Percentiles rank a stretch among this genome's conserved stretches.
Conservation (phyloP, 495 filamentous ascomycete genomes). For the Penicillium odoratum region DNA sequence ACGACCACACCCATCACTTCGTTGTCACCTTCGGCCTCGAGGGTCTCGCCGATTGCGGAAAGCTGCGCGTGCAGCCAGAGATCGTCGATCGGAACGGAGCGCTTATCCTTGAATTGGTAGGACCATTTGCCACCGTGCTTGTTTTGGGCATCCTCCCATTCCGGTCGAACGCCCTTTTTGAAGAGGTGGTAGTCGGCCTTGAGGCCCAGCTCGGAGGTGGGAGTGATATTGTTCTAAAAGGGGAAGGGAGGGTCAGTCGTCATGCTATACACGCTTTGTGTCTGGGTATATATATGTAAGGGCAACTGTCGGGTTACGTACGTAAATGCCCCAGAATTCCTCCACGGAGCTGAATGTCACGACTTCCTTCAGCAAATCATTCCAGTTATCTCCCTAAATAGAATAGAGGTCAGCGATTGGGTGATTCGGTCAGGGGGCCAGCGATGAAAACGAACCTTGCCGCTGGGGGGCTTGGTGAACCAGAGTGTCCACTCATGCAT, state of each 20-base stretch:
- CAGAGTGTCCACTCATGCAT: slow-evolving; percentile 97
- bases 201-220: slow-evolving; percentile 88
- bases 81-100: slow-evolving; percentile 84
- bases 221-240: slow-evolving; percentile 92
- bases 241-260: not conserved
- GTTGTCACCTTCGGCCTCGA: slow-evolving; percentile 85
- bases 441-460: slow-evolving; percentile 66
- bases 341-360: slow-evolving; percentile 98
- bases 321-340: slow-evolving; percentile 99
- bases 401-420: slow-evolving; percentile 19
- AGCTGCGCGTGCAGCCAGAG: slow-evolving; percentile 98
- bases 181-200: slow-evolving; percentile 99
- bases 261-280: not conserved
- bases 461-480: slow-evolving; percentile 98
- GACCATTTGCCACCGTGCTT: slow-evolving; percentile 99
- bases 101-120: slow-evolving; percentile 95
- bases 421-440: not conserved
- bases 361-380: slow-evolving; percentile 94
- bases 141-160: slow-evolving; percentile 98
- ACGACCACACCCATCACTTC: slow-evolving; percentile 99
- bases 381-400: slow-evolving; percentile 93
- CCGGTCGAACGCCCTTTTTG: slow-evolving; percentile 93
- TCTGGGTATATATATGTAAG: not conserved
- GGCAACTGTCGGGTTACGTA: slow-evolving; percentile 49
- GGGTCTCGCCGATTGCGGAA: slow-evolving; percentile 93